These are phyloP conservation scores for Penicillium turbatum DNA, from an alignment of 495 filamentous ascomycete species.

Conservation along the genomic window DNA sequence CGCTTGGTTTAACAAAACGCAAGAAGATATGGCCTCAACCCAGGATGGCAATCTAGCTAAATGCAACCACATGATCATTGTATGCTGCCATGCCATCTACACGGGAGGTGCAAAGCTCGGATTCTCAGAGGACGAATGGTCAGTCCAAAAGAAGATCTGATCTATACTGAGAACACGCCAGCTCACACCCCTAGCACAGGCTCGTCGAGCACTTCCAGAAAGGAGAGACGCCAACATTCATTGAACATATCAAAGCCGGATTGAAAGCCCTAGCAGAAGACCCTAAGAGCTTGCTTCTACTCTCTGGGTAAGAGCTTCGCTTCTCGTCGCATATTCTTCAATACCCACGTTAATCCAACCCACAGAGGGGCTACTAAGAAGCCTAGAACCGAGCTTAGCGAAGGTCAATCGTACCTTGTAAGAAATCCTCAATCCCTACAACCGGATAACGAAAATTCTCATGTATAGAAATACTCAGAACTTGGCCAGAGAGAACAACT, in stretches of 20 bases:
- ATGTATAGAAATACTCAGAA: conserved; percentile 33
- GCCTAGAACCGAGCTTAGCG: conserved; percentile 48
- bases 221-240: conserved; percentile 69
- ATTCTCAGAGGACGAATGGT: conserved; percentile 63
- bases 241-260: conserved; percentile 64
- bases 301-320: conserved; percentile 63
- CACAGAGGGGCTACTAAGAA: conserved; percentile 58
- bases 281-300: conserved; percentile 49
- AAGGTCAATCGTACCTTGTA: conserved; percentile 64
- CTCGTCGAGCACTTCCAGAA: conserved; percentile 64
- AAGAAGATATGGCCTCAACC: not conserved
- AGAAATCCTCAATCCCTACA: not conserved
- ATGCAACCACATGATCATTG: conserved; percentile 56
- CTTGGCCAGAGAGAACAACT: conserved; percentile 40
- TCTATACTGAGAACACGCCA: not conserved
- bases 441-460: not conserved
- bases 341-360: not conserved
- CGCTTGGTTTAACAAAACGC: too few relatives aligned
- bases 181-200: conserved; percentile 22
- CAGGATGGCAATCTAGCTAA: not conserved
- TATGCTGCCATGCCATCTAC: conserved; percentile 82
- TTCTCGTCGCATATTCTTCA: not conserved
- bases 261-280: conserved; percentile 43
- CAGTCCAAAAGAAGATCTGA: conserved; percentile 9
- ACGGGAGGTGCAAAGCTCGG: conserved; percentile 57